Evolutionary conservation across 805 yeast genomes (phyloP), one percentile per base, ranked within the genome.

Genomic region (Sugiyamaella boreocaroliniensis): DNA sequence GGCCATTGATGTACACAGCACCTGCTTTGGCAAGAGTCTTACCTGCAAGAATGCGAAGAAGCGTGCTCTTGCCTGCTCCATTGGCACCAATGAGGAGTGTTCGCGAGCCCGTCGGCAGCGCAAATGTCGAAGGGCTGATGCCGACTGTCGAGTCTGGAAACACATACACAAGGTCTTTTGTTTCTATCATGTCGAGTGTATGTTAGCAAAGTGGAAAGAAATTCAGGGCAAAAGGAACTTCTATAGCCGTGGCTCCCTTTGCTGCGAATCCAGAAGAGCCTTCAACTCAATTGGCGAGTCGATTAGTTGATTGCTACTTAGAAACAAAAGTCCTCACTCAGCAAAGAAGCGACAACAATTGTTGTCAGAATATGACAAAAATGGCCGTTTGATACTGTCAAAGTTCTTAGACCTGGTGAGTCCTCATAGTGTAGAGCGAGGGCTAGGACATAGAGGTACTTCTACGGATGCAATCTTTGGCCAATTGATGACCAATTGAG

Each of bases 51-150:
- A 93, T 78, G 65, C 82, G 81, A 57, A 93, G 74, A 43, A 93
- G 67, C 0, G 99, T 93, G 1, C 97, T 87, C 67, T 93, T 93
- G 4, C 99, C 98, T 0, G 99, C 98, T 16, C 99, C 99, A 62
- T 90, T 90, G 11, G 98, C 95, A 0, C 99, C 99, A 20, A 93
- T 76, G 7, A 93, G 68, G 37, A 93, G 72, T 10, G 90, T 81
- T 55, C 96, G 77, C 1, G 92, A 79, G 6, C 85, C 82, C 76
- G 85, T 80, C 0, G 83, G 81, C 18, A 93, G 75, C 11, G 71
- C 59, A 42, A 93, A 63, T 40, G 75, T 73, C 56, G 92, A 77
- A 46, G 86, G 75, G 29, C 77, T 76, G 14, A 93, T 72, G 0
- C 96, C 95, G 2, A 86, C 78, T 48, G 77, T 76, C 2, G 77